Base-by-base conservation (phyloP, 352 stramenopile species). In the Phytophthora constricta region DNA sequence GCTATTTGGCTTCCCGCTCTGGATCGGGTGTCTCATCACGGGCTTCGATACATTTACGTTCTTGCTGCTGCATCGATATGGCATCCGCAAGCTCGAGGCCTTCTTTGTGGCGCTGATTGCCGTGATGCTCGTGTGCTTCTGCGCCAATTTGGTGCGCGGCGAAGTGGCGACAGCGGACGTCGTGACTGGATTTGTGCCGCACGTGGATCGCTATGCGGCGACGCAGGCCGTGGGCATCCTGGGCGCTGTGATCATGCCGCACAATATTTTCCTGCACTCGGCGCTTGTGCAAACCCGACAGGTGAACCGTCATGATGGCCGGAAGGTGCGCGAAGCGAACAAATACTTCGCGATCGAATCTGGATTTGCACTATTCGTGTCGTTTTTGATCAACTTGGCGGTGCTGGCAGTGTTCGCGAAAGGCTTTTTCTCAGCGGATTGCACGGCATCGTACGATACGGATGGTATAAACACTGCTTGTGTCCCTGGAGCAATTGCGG, bases 211-310 rank as follows among this genome's bases (percentile, higher is more conserved):
- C 56, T 96, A 90, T 64, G 94, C 82, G 4, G 90, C 86, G 55
- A 92, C 81, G 17, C 80, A 90, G 54, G 93, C 87, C 20, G 96
- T 98, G 16, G 96, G 93, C 1, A 98, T 98, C 53, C 65, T 99
- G 13, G 96, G 96, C 39, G 90, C 94, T 0, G 94, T 99, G 23
- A 97, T 98, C 79, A 99, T 99, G 96, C 96, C 96, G 1, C 94
- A 98, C 82, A 98, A 99, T 56, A 83, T 99, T 16, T 98, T 97
- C 64, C 73, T 99, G 31, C 96, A 99, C 71, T 98, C 91, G 5
- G 96, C 87, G 17, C 84, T 98, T 0, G 89, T 98, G 27, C 91
- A 91, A 41, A 82, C 82, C 1, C 58, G 41, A 1, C 65, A 81
- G n/a, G 62, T 96, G 1, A 79, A 94, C 52, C 82, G 75, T 23